Evolutionary conservation across 306 rosid genomes (phyloP), one percentile per base, ranked within the genome.

Genomic region (Begonia peltatifolia): DNA sequence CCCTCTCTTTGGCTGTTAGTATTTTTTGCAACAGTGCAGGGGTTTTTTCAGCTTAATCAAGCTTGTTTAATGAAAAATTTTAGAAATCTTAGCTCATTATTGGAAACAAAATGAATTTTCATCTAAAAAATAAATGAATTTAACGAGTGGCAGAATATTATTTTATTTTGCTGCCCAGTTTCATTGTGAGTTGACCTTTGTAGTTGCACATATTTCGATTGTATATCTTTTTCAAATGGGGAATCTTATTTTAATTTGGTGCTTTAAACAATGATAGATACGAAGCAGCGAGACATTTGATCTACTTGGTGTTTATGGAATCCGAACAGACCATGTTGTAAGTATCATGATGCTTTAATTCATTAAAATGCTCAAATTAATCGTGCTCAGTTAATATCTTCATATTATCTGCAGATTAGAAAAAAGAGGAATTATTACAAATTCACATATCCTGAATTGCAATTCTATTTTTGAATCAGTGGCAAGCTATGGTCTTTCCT

Each of bases 401-500:
- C 64, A 47, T 49, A 66, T 66, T 65, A 53, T 59, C 63, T 74
- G 80, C 78, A 68, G 78, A 71, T 70, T 73, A 68, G 70, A 56
- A 59, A 30, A 30, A 65, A 55, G 72, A 69, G 71, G 73, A 69
- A 70, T 69, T 68, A 47, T 79, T 63, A 74, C 75, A 74, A 73
- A 55, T 68, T 68, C 78, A 63, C 68, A 42, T 44, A 44, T 68
- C 67, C 83, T 81, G 76, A 64, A 79, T 79, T 76, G 50, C 62
- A 43, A 61, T 74, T 85, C 79, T 85, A 63, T 86, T 73, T 81
- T 53, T 79, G 87, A 74, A 85, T 75, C 94, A 92, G 99, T 83
- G 96, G 99, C 92, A 80, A 76, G 87, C 95, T 47, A 68, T 75
- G 79, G 22, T 75, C 58, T 62, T 85, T 66, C 97, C 95, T 60